Evolutionary conservation across 176 grass and related monocot genomes (phyloP), one percentile per base, ranked within the genome.

Genomic region (Oryza glaberrima): DNA sequence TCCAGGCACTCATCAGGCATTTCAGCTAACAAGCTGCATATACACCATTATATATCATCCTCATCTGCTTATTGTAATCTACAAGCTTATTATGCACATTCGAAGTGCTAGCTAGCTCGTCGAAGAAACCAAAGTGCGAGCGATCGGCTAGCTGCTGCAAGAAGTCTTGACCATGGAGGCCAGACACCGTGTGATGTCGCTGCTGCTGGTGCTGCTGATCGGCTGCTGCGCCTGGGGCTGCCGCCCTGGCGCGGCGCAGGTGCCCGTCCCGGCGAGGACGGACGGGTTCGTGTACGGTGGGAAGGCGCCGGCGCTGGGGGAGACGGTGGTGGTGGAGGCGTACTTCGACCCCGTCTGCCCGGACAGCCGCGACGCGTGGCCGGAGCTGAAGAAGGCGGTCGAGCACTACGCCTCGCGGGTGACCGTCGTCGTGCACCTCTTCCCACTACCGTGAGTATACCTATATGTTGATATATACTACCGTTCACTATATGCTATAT

Each of bases 281-380:
- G 95, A 98, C 58, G 95, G 95, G 2, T 98, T 98, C 68, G 80
- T 95, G 87, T 98, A 94, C 44, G 70, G 46, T 11, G 73, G 45
- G 20, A 60, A 43, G 56, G 30, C 19, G 4, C 84, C 89, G 15
- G 78, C 89, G 19, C 91, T 87, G 92, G 92, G 95, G 11, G 60
- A 86, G 72, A 90, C 95, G 0, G 93, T 98, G 44, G 84, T 98
- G 40, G 89, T 98, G 14, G 95, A 98, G 81, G 92, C 92, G 36
- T 97, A 91, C 77, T 84, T 98, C 9, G 93, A 98, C 36, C 95
- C 95, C 0, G 22, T 98, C 14, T 98, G 95, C 76, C 95, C 95
- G 0, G 91, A 98, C 83, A 98, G 95, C 90, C 91, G 93, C 56
- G 95, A 91, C 48, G 86, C 91, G 0, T 98, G 95, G 95, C 85